Base-by-base conservation (phyloP, 192 early-diverging fungal genomes). In the Spinellus fusiger region DNA sequence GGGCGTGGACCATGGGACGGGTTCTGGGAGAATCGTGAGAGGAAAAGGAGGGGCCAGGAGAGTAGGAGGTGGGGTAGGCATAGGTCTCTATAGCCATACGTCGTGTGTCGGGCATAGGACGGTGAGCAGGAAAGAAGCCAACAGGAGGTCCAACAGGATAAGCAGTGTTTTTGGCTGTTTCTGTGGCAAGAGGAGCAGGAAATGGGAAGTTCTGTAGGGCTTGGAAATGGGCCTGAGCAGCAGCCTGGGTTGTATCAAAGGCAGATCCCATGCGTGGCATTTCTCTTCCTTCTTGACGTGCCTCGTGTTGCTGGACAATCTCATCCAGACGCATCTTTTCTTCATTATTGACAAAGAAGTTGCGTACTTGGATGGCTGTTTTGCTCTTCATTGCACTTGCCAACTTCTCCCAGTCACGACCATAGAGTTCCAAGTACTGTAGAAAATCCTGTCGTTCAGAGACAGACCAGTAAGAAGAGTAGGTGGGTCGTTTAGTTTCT, bases 401-500 rank as follows among this genome's bases (percentile, higher is more conserved):
- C 33, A 96, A 76, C 18, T 63, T 65, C 4, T 87, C 89, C 91
- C 92, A 96, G 70, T 93, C 80, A 54, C 76, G 73, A 16, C 94
- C 94, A 59, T 84, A 73, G 0, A 72, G 56, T 20, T 64, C 71
- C 32, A 92, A 49, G 34, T 81, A 83, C 10, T 83, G 76, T 37
- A 77, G 50, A 59, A 96, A 96, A 31, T 86, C 86, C 2, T 77
- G 68, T 27, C 83, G 84, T 64, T 96, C 94, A 20, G 81, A 80
- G 6, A 83, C 77, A n/a, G 93, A 86, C 94, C 94, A 96, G 60
- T 93, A 93, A 1, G 94, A 94, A 25, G 88, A 90, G 57, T 78
- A 84, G 12, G 76, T 61, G 12, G 73, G 48, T 13, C 68, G 61
- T 8, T 68, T 73, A 0, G 20, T 25, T 1, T 56, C 59, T n/a